These are phyloP conservation scores for Euphorbia schlechtendalii DNA, from an alignment of 441 rosid species.

Conservation along the genomic window DNA sequence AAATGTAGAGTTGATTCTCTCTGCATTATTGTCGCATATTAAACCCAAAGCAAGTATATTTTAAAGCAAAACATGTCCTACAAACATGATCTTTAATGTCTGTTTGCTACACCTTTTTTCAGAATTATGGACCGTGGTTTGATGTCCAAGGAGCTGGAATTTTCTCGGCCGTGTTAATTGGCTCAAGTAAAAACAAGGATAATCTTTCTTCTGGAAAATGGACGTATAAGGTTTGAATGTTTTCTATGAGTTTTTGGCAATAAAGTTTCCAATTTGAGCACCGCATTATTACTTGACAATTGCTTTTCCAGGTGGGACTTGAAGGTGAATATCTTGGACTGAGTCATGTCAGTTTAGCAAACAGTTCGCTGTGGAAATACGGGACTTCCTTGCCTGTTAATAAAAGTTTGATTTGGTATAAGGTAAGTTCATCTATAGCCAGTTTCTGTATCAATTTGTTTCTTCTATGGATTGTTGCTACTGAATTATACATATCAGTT, in stretches of 20 bases:
- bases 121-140: conserved; percentile 69
- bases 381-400: conserved; percentile 36
- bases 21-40: background rate
- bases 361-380: conserved; percentile 47
- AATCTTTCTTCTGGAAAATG: conserved; percentile 40
- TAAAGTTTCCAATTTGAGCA: background rate
- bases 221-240: conserved; percentile 52
- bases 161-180: conserved; percentile 29
- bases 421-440: conserved; percentile 24
- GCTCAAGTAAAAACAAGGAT: conserved; percentile 19
- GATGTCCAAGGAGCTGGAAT: conserved; percentile 58
- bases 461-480: background rate
- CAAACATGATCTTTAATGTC: conserved; percentile 4
- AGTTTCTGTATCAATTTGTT: background rate
- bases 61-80: background rate
- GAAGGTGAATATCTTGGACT: conserved; percentile 58
- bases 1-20: background rate
- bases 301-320: conserved; percentile 45
- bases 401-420: conserved; percentile 58
- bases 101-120: background rate
- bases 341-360: conserved; percentile 31
- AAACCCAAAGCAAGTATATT: background rate
- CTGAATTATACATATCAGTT: too few species aligned
- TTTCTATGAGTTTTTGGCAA: background rate
- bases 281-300: background rate